A percentile compares a stretch with the other conserved stretches of the same genome.
Conservation (phyloP, 179 eudicot genomes). For the Sideroxylon spinosum region DNA sequence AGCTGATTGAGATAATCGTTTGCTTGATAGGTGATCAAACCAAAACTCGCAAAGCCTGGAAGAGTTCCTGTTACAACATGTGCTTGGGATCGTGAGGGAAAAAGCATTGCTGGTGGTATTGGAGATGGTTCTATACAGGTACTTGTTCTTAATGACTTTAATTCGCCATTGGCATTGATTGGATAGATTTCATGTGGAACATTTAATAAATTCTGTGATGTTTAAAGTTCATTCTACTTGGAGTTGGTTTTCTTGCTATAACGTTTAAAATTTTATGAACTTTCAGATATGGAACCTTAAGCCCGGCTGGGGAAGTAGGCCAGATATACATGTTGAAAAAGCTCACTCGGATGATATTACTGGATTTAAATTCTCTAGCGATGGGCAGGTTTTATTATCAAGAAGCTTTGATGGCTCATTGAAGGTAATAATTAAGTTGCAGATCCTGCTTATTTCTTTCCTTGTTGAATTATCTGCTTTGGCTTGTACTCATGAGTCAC, state of each 20-base stretch:
- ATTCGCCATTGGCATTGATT: not conserved
- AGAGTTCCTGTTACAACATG: slow-evolving; percentile 89
- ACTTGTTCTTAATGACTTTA: not conserved
- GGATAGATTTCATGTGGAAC: not conserved
- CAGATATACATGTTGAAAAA: slow-evolving; percentile 59
- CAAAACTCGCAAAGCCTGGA: slow-evolving; percentile 87
- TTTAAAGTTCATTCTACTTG: not conserved
- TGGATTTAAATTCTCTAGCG: slow-evolving; percentile 78
- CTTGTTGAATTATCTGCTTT: not conserved
- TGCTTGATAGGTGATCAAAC: slow-evolving; percentile 70
- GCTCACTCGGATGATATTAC: slow-evolving; percentile 93
- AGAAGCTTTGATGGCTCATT: slow-evolving; percentile 85
- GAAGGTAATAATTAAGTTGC: slow-evolving; percentile 44
- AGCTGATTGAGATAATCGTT: slow-evolving; percentile 20
- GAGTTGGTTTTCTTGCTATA: slow-evolving; percentile 10
- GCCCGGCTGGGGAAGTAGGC: slow-evolving; percentile 99
- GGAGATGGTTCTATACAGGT: slow-evolving; percentile 99
- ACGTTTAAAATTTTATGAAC: not conserved
- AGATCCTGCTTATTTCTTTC: not conserved
- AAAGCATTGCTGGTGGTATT: slow-evolving; percentile 83
- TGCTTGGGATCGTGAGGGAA: slow-evolving; percentile 89
- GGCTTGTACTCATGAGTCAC: not conserved
- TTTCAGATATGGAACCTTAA: slow-evolving; percentile 85
- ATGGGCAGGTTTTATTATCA: slow-evolving; percentile 71
- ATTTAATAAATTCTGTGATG: not conserved